phyloP scores from a whole-genome alignment of 768 basidiomycete species.

The Nevesoporus exiguus region DNA sequence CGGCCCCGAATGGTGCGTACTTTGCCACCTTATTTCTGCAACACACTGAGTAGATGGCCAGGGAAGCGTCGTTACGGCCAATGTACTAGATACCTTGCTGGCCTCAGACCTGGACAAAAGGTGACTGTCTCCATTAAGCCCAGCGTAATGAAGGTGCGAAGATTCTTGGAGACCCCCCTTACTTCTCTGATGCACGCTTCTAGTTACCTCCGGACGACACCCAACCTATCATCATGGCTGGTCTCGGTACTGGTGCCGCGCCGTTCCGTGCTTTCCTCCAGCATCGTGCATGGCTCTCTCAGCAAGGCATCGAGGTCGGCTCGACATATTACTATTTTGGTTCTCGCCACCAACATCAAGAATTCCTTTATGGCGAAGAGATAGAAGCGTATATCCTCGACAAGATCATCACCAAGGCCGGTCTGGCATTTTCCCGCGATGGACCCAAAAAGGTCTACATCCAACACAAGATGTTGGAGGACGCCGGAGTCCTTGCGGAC shows the following conservation, averaged over 20 bases:
- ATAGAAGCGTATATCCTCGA: slow-evolving; percentile 91
- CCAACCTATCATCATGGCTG: slow-evolving; percentile 97
- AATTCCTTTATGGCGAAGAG: slow-evolving; percentile 96
- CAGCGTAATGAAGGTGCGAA: slow-evolving; percentile 93
- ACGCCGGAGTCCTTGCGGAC: slow-evolving; percentile 70
- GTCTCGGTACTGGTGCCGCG: slow-evolving; percentile 96
- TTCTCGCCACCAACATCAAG: slow-evolving; percentile 90
- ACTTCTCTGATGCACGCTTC: slow-evolving; percentile 11
- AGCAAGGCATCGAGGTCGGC: slow-evolving; percentile 77
- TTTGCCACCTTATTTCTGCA: background rate
- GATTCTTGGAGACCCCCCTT: background rate
- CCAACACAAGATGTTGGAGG: slow-evolving; percentile 96
- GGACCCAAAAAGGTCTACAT: slow-evolving; percentile 93
- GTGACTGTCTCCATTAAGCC: slow-evolving; percentile 98
- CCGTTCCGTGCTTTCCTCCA: slow-evolving; percentile 99
- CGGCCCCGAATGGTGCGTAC: slow-evolving; percentile 69
- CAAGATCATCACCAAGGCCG: slow-evolving; percentile 82
- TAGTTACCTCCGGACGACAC: slow-evolving; percentile 79
- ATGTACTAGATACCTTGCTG: slow-evolving; percentile 92
- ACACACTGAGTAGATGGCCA: slow-evolving; percentile 29
- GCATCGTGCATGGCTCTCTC: slow-evolving; percentile 79
- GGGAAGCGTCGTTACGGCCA: slow-evolving; percentile 84
- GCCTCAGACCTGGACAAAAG: slow-evolving; percentile 79
- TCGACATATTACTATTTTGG: slow-evolving; percentile 99
- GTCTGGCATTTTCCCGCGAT: slow-evolving; percentile 96